phyloP scores from a whole-genome alignment of 2,329 filamentous ascomycete genomes.

The Fusarium chuoi region DNA sequence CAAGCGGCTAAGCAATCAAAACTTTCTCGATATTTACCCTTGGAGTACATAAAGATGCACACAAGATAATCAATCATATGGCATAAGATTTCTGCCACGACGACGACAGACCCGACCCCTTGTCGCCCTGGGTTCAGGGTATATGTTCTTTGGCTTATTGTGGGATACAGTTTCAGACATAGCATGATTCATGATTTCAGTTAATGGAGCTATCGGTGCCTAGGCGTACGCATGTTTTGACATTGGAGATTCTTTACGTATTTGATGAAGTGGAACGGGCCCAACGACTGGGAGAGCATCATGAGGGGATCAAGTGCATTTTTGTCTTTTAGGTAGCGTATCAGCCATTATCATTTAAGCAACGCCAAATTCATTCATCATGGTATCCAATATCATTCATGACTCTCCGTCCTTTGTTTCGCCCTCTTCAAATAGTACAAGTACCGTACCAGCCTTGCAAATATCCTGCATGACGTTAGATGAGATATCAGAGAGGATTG shows the following conservation, averaged over 20 bases:
- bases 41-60: slow-evolving; percentile 49
- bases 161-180: not conserved
- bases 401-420: slow-evolving; percentile 45
- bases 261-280: not conserved
- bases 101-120: not conserved
- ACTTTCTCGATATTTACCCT: slow-evolving; percentile 49
- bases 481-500: not conserved
- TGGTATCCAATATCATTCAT: slow-evolving; percentile 23
- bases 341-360: slow-evolving; percentile 25
- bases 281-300: not conserved
- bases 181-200: not conserved
- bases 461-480: slow-evolving; percentile 67
- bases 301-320: slow-evolving; percentile 10
- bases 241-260: slow-evolving; percentile 1
- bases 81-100: not conserved
- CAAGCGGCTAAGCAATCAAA: slow-evolving; percentile 50
- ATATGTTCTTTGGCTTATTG: slow-evolving; percentile 4
- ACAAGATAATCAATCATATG: slow-evolving; percentile 36
- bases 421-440: slow-evolving; percentile 76
- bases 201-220: slow-evolving; percentile 22
- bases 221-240: not conserved
- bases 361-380: slow-evolving; percentile 24
- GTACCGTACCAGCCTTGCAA: slow-evolving; percentile 79
- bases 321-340: slow-evolving; percentile 18
- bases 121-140: not conserved